Evolutionary conservation across 2,329 filamentous ascomycete species (phyloP), one percentile per base, ranked within the genome.

Genomic region (Ilyonectria sp.): DNA sequence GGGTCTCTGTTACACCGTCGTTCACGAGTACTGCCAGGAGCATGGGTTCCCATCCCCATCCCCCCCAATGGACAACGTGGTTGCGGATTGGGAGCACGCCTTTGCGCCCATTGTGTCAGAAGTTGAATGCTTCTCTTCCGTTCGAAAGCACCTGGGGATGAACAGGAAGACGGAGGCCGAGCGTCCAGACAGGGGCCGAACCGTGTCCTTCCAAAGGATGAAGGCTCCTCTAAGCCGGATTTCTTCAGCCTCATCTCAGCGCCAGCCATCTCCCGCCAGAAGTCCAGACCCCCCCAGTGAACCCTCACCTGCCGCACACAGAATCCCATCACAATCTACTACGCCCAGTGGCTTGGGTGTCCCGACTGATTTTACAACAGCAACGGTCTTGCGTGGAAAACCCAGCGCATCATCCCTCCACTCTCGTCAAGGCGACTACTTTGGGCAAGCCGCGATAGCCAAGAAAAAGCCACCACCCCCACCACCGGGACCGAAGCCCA

Each of bases 391-490:
- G 11, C 54, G 49, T 17, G 67, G 63, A 23, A 26, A 53, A 29
- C 67, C 56, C 8, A 66, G 67, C 35, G 47, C 52, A 7, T 40
- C 54, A 8, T 67, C 60, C 7, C 33, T 61, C 11, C 26, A 11
- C 8, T 57, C 50, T n/a, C 61, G 59, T 26, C 59, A 40, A 53
- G 23, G 63, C 8, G 50, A 57, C 37, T 67, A 60, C 46, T 63
- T 63, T 23, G 57, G 53, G 44, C 54, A 60, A 13, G 59, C 59
- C 15, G 67, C 52, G 11, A 60, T 60, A 37, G 54, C 57, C 6
- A 69, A 67, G 60, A 67, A 63, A 46, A 66, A 66, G 26, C 63
- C 63, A 10, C 67, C 67, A 6, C 67, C 67, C 7, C 67, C 67
- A 9, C 59, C 57, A 17, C 65, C 65, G 9, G 59, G 56, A 23